phyloP scores from a whole-genome alignment of 352 stramenopile species.

The Globisporangium alternatum region DNA sequence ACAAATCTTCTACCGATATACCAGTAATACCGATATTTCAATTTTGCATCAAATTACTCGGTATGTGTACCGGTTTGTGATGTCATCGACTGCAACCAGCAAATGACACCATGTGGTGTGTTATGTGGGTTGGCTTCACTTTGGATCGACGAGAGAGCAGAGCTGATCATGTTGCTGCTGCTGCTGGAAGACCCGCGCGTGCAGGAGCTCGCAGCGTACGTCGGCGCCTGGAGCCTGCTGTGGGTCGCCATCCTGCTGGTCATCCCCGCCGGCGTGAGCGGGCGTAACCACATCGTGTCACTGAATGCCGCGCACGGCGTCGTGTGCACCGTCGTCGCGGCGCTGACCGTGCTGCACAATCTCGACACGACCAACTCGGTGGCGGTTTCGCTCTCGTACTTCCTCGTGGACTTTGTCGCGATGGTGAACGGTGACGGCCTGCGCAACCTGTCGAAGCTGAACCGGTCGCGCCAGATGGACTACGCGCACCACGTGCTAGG shows the following conservation, averaged over 20 bases:
- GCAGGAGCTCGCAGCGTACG: constrained; percentile 25
- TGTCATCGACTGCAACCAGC: background rate
- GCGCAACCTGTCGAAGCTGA: constrained; percentile 28
- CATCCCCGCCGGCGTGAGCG: constrained; percentile 35
- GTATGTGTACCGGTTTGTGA: background rate
- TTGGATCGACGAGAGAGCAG: background rate
- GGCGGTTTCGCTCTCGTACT: constrained; percentile 60
- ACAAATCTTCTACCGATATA: constrained; percentile 9
- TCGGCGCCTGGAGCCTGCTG: constrained; percentile 40
- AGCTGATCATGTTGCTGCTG: background rate
- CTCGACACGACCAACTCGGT: constrained; percentile 59
- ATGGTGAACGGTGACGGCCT: constrained; percentile 59
- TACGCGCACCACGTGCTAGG: constrained; percentile 69
- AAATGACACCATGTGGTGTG: background rate
- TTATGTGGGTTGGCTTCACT: constrained; percentile 3
- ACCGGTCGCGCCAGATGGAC: constrained; percentile 60
- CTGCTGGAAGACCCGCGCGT: constrained; percentile 31
- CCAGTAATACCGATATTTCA: background rate
- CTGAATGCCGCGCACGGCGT: constrained; percentile 68
- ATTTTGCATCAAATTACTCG: no score
- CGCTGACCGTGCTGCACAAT: constrained; percentile 34
- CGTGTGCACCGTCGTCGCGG: constrained; percentile 51
- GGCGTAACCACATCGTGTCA: constrained; percentile 63
- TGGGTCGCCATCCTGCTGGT: constrained; percentile 50
- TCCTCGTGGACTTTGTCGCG: constrained; percentile 63